Conservation (phyloP, 106 monocot species). For the Acorus calamus region DNA sequence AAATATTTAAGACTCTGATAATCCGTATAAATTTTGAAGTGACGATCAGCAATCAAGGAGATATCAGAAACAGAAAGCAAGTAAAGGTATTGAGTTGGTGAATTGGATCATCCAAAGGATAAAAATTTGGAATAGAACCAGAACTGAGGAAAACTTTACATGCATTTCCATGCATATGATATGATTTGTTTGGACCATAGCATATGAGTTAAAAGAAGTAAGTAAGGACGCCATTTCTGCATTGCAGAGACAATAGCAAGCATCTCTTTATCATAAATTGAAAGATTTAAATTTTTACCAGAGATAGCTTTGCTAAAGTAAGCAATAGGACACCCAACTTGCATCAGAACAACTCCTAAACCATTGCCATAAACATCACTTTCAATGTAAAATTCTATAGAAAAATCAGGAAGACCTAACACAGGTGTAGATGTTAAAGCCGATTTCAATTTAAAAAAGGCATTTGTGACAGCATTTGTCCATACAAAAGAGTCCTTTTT, state of each 20-base stretch:
- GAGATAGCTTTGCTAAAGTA: conserved; percentile 9
- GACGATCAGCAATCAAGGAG: too few species aligned
- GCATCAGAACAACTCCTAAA: conserved; percentile 5
- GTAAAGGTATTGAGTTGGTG: too few species aligned
- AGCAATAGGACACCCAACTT: conserved; percentile 1
- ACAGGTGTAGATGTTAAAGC: background rate
- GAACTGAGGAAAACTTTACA: too few species aligned
- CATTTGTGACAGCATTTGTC: background rate
- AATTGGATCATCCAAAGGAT: too few species aligned
- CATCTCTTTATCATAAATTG: background rate
- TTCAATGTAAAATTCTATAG: background rate
- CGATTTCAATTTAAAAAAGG: background rate
- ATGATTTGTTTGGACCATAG: too few species aligned
- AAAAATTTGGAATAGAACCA: too few species aligned
- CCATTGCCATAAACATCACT: conserved; percentile 3
- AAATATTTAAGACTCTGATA: background rate
- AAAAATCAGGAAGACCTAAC: conserved; percentile 1
- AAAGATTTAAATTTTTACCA: background rate
- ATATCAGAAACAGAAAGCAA: too few species aligned
- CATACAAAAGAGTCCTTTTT: background rate
- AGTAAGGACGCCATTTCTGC: background rate
- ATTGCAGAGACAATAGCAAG: too few species aligned
- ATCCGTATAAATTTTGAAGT: background rate
- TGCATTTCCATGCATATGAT: too few species aligned
- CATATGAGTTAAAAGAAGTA: too few species aligned